Conservation (phyloP, 164 flowering plant species). For the Aristolochia fimbriata region DNA sequence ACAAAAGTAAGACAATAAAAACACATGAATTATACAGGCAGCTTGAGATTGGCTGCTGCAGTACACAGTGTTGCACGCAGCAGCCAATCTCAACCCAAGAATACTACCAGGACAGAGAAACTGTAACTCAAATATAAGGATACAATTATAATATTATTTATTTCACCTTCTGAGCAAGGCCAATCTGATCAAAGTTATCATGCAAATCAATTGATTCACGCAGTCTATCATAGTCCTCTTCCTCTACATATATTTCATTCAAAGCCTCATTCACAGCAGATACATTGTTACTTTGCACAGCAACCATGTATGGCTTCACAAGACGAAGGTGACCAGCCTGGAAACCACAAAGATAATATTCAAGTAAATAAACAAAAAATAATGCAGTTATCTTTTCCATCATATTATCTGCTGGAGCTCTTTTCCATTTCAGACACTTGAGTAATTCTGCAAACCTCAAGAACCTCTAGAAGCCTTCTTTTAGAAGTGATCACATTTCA, state of each 20-base stretch:
- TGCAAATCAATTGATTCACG: constrained; percentile 94
- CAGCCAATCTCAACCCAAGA: no score
- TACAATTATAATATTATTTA: not conserved
- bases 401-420: not conserved
- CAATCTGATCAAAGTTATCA: constrained; percentile 93
- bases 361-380: not conserved
- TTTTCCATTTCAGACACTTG: not conserved
- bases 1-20: not conserved
- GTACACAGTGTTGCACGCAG: no score
- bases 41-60: not conserved
- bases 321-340: constrained; percentile 93
- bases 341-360: constrained; percentile 10
- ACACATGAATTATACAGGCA: not conserved
- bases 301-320: constrained; percentile 98
- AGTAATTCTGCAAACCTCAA: no score
- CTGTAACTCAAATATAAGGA: not conserved
- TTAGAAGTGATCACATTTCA: not conserved
- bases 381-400: no score
- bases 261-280: constrained; percentile 95
- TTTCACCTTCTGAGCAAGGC: constrained; percentile 96
- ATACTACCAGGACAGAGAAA: no score
- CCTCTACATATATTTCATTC: constrained; percentile 83
- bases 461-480: no score
- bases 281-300: constrained; percentile 95
- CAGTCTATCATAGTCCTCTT: constrained; percentile 89